Evolutionary conservation across 495 filamentous ascomycete genomes (phyloP).

Genomic region (Aspergillus indologenus): DNA sequence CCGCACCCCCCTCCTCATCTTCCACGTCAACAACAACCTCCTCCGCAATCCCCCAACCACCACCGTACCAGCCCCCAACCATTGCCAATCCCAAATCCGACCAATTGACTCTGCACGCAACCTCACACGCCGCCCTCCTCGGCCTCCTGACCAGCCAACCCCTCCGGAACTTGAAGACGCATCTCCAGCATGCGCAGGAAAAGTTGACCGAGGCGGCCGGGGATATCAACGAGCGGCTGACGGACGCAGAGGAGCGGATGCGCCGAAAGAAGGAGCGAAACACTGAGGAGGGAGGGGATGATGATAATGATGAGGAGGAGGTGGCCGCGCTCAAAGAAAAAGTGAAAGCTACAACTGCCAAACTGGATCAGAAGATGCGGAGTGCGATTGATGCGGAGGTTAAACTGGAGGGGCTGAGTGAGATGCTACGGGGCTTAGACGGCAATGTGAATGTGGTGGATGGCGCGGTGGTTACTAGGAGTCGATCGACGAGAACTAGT

Average conservation of each 20-base stretch:
- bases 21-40: too few species aligned
- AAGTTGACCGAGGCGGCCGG: slow-evolving; percentile 43
- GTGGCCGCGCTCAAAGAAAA: slow-evolving; percentile 28
- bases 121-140: slow-evolving; percentile 32
- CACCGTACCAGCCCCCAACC: slow-evolving; percentile 51
- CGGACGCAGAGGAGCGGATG: slow-evolving; percentile 33
- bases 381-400: slow-evolving; percentile 38
- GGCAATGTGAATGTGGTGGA: slow-evolving; percentile 17
- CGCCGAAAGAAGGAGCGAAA: slow-evolving; percentile 26
- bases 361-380: slow-evolving; percentile 40
- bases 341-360: slow-evolving; percentile 32
- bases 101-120: slow-evolving; percentile 45
- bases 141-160: slow-evolving; percentile 29
- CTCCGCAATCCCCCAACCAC: slow-evolving; percentile 41
- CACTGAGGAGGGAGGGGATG: slow-evolving; percentile 22
- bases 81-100: slow-evolving; percentile 12
- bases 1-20: slow-evolving; percentile 13
- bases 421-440: slow-evolving; percentile 31
- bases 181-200: slow-evolving; percentile 35
- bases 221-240: slow-evolving; percentile 46
- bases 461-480: slow-evolving; percentile 12
- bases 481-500: slow-evolving; percentile 11
- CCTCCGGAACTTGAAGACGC: slow-evolving; percentile 32
- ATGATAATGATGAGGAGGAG: slow-evolving; percentile 23
- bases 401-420: slow-evolving; percentile 31